A percentile compares a stretch with the other conserved stretches of the same genome.
These are phyloP conservation scores for Arthrobotrys musiformis DNA, from an alignment of 2,329 filamentous ascomycete species.

Conservation along the genomic window DNA sequence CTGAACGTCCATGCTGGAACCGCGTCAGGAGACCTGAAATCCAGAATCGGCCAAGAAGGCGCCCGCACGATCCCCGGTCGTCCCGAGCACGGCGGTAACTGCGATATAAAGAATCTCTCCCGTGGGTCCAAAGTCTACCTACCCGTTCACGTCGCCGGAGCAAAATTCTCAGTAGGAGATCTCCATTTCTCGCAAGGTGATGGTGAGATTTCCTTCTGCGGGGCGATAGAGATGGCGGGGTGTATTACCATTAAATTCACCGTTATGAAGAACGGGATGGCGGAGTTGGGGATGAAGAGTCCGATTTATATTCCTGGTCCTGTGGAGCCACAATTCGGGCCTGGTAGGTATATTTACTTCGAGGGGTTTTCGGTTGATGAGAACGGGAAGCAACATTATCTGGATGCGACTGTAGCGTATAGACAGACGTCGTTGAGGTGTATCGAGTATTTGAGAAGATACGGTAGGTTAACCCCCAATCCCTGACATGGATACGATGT, in stretches of 20 bases:
- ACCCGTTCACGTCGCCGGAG: slow-evolving; percentile 84
- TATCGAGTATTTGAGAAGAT: slow-evolving; percentile 82
- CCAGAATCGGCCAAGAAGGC: slow-evolving; percentile 78
- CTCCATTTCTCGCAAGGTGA: slow-evolving; percentile 88
- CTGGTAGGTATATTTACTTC: slow-evolving; percentile 82
- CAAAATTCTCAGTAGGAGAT: slow-evolving; percentile 90
- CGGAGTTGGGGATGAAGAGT: slow-evolving; percentile 78
- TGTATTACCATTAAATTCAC: slow-evolving; percentile 90
- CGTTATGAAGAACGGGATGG: slow-evolving; percentile 83
- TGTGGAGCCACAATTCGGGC: slow-evolving; percentile 87
- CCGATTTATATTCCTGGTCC: slow-evolving; percentile 88
- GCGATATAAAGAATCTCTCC: slow-evolving; percentile 88
- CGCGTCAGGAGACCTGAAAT: slow-evolving; percentile 69
- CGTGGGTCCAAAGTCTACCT: slow-evolving; percentile 85
- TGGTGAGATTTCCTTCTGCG: slow-evolving; percentile 88
- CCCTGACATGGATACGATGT: slow-evolving; percentile 22
- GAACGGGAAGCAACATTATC: slow-evolving; percentile 86
- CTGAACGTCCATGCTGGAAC: slow-evolving; percentile 78
- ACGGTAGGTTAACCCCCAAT: slow-evolving; percentile 65
- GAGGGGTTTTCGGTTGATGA: slow-evolving; percentile 92
- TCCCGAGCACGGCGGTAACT: slow-evolving; percentile 89
- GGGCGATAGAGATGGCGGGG: slow-evolving; percentile 93
- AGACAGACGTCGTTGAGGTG: slow-evolving; percentile 75
- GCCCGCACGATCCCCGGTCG: slow-evolving; percentile 85
- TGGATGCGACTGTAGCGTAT: slow-evolving; percentile 88